phyloP scores from a whole-genome alignment of 805 yeast genomes.

The Yamadazyma ubonensis region DNA sequence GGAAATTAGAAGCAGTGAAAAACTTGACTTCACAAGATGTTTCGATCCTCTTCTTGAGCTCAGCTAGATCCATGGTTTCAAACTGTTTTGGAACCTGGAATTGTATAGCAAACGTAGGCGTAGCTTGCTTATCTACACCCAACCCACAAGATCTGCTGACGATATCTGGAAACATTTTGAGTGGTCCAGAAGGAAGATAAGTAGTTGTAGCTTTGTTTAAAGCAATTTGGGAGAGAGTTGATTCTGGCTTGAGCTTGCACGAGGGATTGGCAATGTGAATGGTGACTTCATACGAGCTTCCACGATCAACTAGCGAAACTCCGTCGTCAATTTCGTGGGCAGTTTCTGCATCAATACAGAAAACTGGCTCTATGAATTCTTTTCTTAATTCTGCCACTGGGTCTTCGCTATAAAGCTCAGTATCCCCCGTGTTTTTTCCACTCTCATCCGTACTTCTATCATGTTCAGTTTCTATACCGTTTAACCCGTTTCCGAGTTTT shows the following conservation, averaged over 20 bases:
- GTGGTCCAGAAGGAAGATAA: slow-evolving; percentile 66
- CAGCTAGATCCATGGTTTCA: slow-evolving; percentile 8
- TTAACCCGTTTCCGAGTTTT: too few species aligned
- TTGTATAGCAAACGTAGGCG: slow-evolving; percentile 45
- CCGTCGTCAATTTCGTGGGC: slow-evolving; percentile 97
- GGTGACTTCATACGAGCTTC: slow-evolving; percentile 43
- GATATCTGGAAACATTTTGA: slow-evolving; percentile 68
- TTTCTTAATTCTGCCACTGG: slow-evolving; percentile 32
- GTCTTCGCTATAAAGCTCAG: slow-evolving; percentile 29
- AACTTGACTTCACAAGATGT: slow-evolving; percentile 22
- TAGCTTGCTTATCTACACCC: slow-evolving; percentile 35
- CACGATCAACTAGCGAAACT: slow-evolving; percentile 51
- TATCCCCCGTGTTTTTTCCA: slow-evolving; percentile 2
- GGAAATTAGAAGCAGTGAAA: slow-evolving; percentile 28
- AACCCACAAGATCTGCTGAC: slow-evolving; percentile 53
- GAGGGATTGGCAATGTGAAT: slow-evolving; percentile 89
- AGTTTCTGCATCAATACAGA: slow-evolving; percentile 75
- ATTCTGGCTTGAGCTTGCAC: slow-evolving; percentile 50
- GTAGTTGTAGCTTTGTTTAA: slow-evolving; percentile 61
- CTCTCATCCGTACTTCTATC: too few species aligned
- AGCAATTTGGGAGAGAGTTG: slow-evolving; percentile 53
- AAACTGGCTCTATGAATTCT: slow-evolving; percentile 55
- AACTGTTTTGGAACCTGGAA: slow-evolving; percentile 21
- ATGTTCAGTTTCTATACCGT: too few species aligned
- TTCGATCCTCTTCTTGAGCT: slow-evolving; percentile 18